Base-by-base conservation (phyloP, 2,329 filamentous ascomycete genomes). In the Domatiomyces catenatus region DNA sequence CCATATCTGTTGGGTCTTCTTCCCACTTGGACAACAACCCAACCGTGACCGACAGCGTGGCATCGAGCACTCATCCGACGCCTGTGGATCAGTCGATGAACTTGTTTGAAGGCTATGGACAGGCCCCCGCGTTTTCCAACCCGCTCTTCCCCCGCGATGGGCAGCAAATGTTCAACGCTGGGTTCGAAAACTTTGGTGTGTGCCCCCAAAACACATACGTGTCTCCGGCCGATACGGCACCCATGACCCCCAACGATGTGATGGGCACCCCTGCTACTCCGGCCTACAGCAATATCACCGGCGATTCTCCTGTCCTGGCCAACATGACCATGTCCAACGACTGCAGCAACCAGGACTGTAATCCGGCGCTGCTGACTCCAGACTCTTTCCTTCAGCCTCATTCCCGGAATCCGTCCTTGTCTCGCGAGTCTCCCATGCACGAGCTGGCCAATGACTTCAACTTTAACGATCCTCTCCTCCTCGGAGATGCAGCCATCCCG, bases 1-100 rank as follows among this genome's bases (percentile, higher is more conserved):
- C 56, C 20, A 51, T 54, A 8, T 55, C 52, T n/a, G 32, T 63
- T 59, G 52, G 62, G 63, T n/a, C 54, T 56, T n/a, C 54, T 56
- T 0, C 69, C 62, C 54, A 47, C 19, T 58, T 51, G 55, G 56
- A 59, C 32, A 53, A 56, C 24, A 49, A 48, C 6, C 54, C 52
- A 47, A 57, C 58, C 28, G 32, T 55, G 42, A 48, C 55, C 20
- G 53, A 49, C 1, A 70, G 53, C 42, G 44, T 52, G 19, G 39
- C 52, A 52, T 24, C 42, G 12, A 64, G 63, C 1, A 52, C 48
- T 22, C 47, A 53, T 6, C 52, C 52, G 18, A 59, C 59, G 8
- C 59, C 58, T 8, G 55, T 55, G 24, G 56, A 59, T 42, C 58
- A 54, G 48, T 52, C 56, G 10, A 6, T 56, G 39, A 56, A 52